A percentile compares a stretch with the other conserved stretches of the same genome.
Conservation (phyloP, 495 filamentous ascomycete genomes). For the Penicillium macrosclerotiorum region DNA sequence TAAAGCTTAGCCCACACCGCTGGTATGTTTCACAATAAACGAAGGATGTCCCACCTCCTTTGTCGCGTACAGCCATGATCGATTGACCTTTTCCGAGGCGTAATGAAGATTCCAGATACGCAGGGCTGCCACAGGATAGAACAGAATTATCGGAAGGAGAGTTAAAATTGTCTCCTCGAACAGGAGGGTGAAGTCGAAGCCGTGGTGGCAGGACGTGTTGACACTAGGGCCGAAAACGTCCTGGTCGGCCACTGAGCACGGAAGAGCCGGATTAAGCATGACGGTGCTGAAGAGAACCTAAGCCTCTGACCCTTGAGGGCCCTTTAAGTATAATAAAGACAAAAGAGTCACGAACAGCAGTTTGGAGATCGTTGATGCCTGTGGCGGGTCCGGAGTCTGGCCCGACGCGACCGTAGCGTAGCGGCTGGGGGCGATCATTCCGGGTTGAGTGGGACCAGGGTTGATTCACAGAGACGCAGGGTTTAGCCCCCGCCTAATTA, state of each 20-base stretch:
- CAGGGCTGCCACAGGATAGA: conserved; percentile 1
- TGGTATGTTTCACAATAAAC: not conserved
- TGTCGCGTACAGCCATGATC: conserved; percentile 21
- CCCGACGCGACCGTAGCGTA: no score
- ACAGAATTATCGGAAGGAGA: conserved; percentile 8
- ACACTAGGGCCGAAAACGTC: conserved; percentile 21
- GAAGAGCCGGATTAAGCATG: not conserved
- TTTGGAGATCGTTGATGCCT: no score
- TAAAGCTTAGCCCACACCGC: not conserved
- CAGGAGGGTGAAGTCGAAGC: conserved; percentile 22
- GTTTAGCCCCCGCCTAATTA: no score
- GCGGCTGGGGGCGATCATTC: no score
- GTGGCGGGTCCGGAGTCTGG: no score
- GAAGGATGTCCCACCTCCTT: conserved; percentile 12
- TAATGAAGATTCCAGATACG: conserved; percentile 10
- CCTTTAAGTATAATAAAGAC: no score
- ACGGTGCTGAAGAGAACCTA: not conserved
- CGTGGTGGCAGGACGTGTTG: conserved; percentile 12
- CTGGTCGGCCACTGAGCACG: conserved; percentile 13
- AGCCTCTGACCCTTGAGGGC: no score
- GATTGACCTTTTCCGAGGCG: conserved; percentile 19
- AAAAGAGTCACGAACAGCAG: no score
- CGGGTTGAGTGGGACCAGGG: no score
- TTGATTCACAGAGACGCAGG: no score
- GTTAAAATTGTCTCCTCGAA: conserved; percentile 23